These are phyloP conservation scores for Eleusine indica DNA, from an alignment of 176 grass and related monocot species.

Conservation along the genomic window DNA sequence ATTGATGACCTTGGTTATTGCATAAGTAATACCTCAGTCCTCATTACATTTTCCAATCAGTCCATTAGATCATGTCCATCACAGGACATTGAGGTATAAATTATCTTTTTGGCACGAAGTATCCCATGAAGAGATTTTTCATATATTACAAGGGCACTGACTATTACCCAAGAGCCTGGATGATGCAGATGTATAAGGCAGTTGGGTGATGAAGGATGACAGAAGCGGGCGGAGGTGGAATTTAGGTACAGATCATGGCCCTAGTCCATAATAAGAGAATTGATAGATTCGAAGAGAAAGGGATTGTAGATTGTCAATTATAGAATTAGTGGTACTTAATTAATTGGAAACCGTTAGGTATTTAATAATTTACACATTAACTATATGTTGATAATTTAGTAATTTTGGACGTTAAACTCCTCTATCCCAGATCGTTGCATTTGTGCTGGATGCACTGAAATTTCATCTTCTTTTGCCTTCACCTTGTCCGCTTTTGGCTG, in stretches of 20 bases:
- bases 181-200: neutral
- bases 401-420: neutral
- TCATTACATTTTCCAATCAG: neutral
- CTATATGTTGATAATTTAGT: neutral
- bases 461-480: conserved; percentile 26
- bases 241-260: neutral
- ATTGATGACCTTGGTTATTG: neutral
- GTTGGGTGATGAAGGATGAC: neutral
- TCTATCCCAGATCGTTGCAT: conserved; percentile 12
- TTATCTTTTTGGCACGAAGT: neutral
- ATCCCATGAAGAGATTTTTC: conserved; percentile 12
- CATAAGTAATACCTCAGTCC: neutral
- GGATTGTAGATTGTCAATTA: neutral
- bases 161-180: neutral
- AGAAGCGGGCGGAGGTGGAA: neutral
- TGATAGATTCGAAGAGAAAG: neutral
- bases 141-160: neutral
- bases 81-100: neutral
- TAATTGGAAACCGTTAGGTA: conserved; percentile 8
- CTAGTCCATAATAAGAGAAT: neutral
- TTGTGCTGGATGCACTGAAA: neutral
- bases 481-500: neutral
- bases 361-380: neutral
- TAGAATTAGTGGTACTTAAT: neutral
- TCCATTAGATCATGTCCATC: neutral